Evolutionary conservation across 352 stramenopile species (phyloP).

Genomic region (Phytophthora multivora): DNA sequence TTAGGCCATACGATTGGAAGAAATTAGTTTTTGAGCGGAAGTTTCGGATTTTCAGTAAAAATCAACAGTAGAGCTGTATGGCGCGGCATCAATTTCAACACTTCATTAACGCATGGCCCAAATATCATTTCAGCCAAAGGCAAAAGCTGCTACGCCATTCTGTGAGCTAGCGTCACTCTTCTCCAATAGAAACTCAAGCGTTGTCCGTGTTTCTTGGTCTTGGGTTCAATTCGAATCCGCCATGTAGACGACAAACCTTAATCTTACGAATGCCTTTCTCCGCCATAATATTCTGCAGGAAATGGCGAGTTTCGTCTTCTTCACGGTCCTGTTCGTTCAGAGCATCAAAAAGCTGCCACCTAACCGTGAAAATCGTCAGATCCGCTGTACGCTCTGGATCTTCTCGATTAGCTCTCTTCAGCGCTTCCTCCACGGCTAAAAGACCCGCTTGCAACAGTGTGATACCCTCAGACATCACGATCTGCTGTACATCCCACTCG

Average conservation of each 20-base stretch:
- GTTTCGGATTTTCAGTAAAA: background rate
- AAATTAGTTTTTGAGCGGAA: background rate
- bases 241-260: background rate
- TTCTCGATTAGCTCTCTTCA: background rate
- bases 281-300: background rate
- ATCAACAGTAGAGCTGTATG: too few relatives aligned
- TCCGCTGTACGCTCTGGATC: background rate
- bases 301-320: background rate
- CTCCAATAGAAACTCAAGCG: background rate
- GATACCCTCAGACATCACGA: background rate
- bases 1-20: background rate
- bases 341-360: background rate
- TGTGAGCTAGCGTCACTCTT: background rate
- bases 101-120: too few relatives aligned
- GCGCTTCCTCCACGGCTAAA: background rate
- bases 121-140: too few relatives aligned
- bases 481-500: background rate
- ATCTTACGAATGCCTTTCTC: background rate
- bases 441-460: background rate
- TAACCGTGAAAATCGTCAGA: background rate
- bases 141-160: too few relatives aligned
- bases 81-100: too few relatives aligned
- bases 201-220: too few relatives aligned
- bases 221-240: background rate
- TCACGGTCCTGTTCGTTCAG: background rate